phyloP scores from a whole-genome alignment of 1,284 basidiomycete species.

The Crucibulum parvulum region DNA sequence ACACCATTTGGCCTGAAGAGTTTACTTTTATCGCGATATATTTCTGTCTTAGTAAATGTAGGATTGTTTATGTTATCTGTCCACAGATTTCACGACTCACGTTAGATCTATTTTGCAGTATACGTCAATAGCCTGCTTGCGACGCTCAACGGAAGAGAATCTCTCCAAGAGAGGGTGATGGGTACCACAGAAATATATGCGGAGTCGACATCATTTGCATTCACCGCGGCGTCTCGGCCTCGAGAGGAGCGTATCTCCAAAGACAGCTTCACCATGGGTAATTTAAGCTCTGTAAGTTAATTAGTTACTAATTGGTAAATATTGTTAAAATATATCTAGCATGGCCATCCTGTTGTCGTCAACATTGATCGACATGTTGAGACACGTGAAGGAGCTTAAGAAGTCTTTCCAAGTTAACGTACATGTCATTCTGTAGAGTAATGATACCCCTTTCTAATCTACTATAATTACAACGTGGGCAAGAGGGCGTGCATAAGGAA shows the following conservation, averaged over 20 bases:
- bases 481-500: too few species aligned
- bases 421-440: too few species aligned
- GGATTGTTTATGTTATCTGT: background rate
- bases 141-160: slow-evolving; percentile 2
- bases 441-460: too few species aligned
- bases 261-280: background rate
- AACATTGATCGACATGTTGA: background rate
- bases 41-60: slow-evolving; percentile 37
- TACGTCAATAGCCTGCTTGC: slow-evolving; percentile 7
- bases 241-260: background rate
- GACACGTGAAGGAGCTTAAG: too few species aligned
- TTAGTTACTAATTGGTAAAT: background rate
- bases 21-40: slow-evolving; percentile 39
- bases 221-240: background rate
- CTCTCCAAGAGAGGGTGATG: background rate
- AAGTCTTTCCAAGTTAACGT: too few species aligned
- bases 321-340: background rate
- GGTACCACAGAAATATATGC: background rate
- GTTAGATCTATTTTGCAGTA: background rate
- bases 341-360: background rate
- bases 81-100: background rate
- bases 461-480: too few species aligned
- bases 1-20: slow-evolving; percentile 35
- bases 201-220: background rate
- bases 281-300: background rate